Percentiles rank a stretch among this genome's conserved stretches.
Evolutionary conservation across 768 basidiomycete genomes (phyloP).

Genomic region (Tulasnella sp.): DNA sequence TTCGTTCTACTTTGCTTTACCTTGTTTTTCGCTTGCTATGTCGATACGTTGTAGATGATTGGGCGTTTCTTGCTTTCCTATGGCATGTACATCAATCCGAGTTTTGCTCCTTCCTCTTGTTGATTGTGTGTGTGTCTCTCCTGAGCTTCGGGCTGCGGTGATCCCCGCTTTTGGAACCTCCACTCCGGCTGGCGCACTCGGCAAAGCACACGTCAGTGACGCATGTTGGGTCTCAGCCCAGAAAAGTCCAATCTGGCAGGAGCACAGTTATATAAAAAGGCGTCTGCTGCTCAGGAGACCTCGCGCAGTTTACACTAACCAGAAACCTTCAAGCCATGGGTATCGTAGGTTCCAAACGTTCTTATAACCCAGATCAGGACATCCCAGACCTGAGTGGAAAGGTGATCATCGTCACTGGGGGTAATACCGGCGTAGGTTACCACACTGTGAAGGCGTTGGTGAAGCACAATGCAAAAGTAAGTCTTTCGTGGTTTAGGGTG

Average conservation of each 20-base stretch:
- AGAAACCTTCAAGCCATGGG: neutral
- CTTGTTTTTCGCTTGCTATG: neutral
- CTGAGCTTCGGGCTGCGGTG: neutral
- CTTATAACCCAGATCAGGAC: constrained; percentile 36
- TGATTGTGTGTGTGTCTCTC: neutral
- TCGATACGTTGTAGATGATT: neutral
- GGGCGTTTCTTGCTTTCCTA: neutral
- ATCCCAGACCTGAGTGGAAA: constrained; percentile 43
- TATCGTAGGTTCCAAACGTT: neutral
- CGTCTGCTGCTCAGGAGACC: no score
- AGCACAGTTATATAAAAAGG: no score
- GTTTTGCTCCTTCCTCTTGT: neutral
- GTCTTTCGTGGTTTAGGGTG: constrained; percentile 21
- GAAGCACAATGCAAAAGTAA: constrained; percentile 42
- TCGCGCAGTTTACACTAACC: no score
- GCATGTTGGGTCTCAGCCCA: no score
- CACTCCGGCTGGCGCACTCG: no score
- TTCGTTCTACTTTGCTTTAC: constrained; percentile 1
- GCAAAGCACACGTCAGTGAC: no score
- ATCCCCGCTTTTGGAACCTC: neutral
- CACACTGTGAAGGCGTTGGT: constrained; percentile 47
- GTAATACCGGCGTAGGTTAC: constrained; percentile 46
- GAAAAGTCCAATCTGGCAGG: no score
- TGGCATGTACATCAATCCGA: neutral
- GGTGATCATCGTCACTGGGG: constrained; percentile 51